Evolutionary conservation across 2,329 filamentous ascomycete species (phyloP).

Genomic region (Metarhizium sp.): DNA sequence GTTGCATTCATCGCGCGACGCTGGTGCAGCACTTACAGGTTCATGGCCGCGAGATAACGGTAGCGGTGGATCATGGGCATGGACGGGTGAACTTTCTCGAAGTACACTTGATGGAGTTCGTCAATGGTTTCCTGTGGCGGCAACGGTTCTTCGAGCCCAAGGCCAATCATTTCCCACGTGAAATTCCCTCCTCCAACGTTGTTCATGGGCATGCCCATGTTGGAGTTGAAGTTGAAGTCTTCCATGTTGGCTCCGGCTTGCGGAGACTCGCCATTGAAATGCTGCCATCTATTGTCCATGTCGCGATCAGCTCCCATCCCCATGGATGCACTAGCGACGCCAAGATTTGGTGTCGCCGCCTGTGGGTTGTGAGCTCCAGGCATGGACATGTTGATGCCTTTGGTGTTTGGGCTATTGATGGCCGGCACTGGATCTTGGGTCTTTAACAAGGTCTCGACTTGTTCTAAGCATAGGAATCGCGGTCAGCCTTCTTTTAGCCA

Average conservation of each 20-base stretch:
- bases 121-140: constrained; percentile 59
- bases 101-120: constrained; percentile 83
- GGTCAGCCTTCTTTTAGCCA: constrained; percentile 2
- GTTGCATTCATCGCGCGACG: not conserved
- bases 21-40: constrained; percentile 40
- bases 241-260: constrained; percentile 35
- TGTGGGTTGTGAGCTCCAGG: constrained; percentile 12
- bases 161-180: constrained; percentile 68
- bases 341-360: constrained; percentile 20
- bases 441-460: constrained; percentile 87
- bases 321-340: constrained; percentile 35
- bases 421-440: constrained; percentile 44
- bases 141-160: constrained; percentile 50
- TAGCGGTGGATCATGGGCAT: constrained; percentile 83
- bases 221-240: constrained; percentile 48
- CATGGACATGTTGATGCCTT: constrained; percentile 19
- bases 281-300: constrained; percentile 43
- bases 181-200: constrained; percentile 45
- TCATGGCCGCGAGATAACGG: constrained; percentile 81
- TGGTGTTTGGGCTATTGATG: constrained; percentile 16
- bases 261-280: constrained; percentile 44
- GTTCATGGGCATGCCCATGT: constrained; percentile 40
- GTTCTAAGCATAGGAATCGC: constrained; percentile 45
- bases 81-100: constrained; percentile 81
- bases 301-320: constrained; percentile 37